Conservation (phyloP, 1,284 basidiomycete genomes). For the Erythrobasidium hasegawianum region DNA sequence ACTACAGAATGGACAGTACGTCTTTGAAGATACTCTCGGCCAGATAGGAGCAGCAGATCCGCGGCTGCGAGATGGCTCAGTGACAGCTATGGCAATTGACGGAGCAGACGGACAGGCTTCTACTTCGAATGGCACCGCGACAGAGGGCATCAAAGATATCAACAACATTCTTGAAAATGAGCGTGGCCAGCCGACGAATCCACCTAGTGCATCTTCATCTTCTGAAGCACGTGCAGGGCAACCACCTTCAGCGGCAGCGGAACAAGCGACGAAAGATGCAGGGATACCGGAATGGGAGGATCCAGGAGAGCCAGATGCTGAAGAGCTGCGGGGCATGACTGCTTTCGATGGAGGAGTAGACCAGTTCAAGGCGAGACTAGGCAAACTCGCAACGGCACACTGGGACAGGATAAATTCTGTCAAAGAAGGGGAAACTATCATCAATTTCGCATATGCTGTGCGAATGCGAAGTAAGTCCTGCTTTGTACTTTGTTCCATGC, state of each 20-base stretch:
- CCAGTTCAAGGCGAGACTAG: constrained; percentile 24
- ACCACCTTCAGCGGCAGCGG: not conserved
- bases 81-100: no score
- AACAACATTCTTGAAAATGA: no score
- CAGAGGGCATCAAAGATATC: no score
- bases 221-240: not conserved
- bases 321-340: constrained; percentile 30
- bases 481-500: no score
- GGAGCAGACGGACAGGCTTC: no score
- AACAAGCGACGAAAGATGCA: not conserved
- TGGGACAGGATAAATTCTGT: constrained; percentile 25
- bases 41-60: no score
- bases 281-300: constrained; percentile 12
- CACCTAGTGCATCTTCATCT: not conserved
- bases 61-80: no score
- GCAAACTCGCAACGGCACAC: constrained; percentile 16
- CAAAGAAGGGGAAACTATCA: constrained; percentile 34
- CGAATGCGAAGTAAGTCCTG: constrained; percentile 26
- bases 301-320: constrained; percentile 30
- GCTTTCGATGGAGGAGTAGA: constrained; percentile 31
- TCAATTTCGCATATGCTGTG: constrained; percentile 35
- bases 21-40: no score
- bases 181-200: no score
- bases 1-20: no score
- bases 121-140: no score